Percentiles rank a stretch among this genome's conserved stretches.
phyloP scores from a whole-genome alignment of 768 basidiomycete genomes.

The Phlegmacium glaucopus region DNA sequence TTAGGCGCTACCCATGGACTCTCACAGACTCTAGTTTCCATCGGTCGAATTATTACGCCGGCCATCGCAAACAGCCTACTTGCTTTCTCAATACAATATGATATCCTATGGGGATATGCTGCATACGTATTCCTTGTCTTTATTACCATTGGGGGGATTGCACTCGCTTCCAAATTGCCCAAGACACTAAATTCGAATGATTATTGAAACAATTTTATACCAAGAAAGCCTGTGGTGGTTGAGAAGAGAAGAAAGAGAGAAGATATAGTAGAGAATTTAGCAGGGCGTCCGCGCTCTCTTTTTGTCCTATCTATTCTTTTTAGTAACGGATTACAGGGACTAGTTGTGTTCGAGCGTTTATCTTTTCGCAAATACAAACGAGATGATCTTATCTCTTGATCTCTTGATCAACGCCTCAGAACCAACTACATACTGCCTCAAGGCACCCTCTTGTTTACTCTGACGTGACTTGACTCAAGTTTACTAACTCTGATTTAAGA shows the following conservation, averaged over 20 bases:
- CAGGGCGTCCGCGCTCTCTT: too few relatives aligned
- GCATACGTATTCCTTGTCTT: conserved; percentile 15
- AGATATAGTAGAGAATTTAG: too few relatives aligned
- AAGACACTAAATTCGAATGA: background rate
- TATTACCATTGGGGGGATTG: conserved; percentile 16
- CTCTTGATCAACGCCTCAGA: background rate
- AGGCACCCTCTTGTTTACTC: background rate
- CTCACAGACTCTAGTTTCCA: conserved; percentile 23
- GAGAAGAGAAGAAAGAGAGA: too few relatives aligned
- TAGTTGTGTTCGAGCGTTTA: too few relatives aligned
- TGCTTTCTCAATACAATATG: conserved; percentile 23
- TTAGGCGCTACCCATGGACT: conserved; percentile 57
- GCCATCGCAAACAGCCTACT: conserved; percentile 19
- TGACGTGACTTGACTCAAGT: conserved; percentile 7
- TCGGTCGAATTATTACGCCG: conserved; percentile 19
- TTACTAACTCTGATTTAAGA: conserved; percentile 5
- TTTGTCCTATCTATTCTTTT: too few relatives aligned
- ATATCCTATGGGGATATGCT: conserved; percentile 21
- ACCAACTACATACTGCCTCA: background rate
- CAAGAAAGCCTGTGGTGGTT: too few relatives aligned
- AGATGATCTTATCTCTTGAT: background rate
- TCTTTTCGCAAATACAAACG: too few relatives aligned
- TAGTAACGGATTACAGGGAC: too few relatives aligned
- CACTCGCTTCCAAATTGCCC: conserved; percentile 16
- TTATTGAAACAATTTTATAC: background rate